Percentiles rank a stretch among this genome's conserved stretches.
Evolutionary conservation across 1,284 basidiomycete genomes (phyloP).

Genomic region (Ceratobasidium sp.): DNA sequence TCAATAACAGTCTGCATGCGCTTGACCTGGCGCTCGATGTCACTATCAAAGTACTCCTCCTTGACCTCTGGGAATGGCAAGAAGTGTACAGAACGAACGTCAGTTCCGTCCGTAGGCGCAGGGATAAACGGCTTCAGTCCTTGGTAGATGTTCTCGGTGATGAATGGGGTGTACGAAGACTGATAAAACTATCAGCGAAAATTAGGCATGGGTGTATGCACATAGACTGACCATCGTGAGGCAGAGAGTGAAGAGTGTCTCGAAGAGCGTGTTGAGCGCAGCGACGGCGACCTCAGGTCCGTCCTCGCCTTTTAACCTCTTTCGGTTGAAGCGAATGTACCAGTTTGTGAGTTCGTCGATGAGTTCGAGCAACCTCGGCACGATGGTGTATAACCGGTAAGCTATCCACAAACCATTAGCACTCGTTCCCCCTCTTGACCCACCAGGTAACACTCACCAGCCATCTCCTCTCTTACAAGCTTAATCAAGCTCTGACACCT

Average conservation of each 20-base stretch:
- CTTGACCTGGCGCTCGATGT: conserved; percentile 94
- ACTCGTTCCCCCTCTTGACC: background rate
- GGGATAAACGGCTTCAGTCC: conserved; percentile 87
- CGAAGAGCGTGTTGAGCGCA: conserved; percentile 96
- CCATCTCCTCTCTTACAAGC: conserved; percentile 94
- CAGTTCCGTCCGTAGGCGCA: conserved; percentile 68
- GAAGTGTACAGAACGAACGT: conserved; percentile 96
- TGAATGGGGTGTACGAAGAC: conserved; percentile 98
- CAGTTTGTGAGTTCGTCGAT: conserved; percentile 98
- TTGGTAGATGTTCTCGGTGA: conserved; percentile 98
- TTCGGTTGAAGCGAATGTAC: conserved; percentile 99
- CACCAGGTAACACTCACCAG: conserved; percentile 57
- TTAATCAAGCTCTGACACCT: conserved; percentile 96
- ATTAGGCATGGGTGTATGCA: background rate
- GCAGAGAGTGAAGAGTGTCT: conserved; percentile 93
- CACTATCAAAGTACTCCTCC: conserved; percentile 95
- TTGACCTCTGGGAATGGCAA: conserved; percentile 93
- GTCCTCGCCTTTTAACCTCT: conserved; percentile 94
- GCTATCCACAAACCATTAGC: conserved; percentile 54
- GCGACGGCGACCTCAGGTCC: conserved; percentile 88
- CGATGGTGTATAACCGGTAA: conserved; percentile 98
- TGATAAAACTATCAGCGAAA: conserved; percentile 52
- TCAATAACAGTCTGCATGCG: conserved; percentile 97
- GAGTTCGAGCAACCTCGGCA: conserved; percentile 91
- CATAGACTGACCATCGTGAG: conserved; percentile 81